Evolutionary conservation across 2,329 filamentous ascomycete genomes (phyloP).

Genomic region (Didymella lethalis): DNA sequence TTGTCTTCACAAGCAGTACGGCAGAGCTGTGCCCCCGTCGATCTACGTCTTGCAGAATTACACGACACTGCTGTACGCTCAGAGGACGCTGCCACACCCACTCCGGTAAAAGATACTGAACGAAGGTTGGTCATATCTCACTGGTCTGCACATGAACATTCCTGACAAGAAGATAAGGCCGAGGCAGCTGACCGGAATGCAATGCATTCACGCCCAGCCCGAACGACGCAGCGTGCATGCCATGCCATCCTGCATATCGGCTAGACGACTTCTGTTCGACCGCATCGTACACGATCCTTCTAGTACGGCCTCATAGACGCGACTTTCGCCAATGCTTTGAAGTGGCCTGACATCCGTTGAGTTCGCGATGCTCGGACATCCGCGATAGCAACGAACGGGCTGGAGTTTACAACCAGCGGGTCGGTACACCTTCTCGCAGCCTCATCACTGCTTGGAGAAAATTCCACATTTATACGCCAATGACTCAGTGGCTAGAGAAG

Average conservation of each 20-base stretch:
- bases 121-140: neutral
- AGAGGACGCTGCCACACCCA: neutral
- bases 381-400: neutral
- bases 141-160: neutral
- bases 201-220: constrained; percentile 28
- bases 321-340: neutral
- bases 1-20: neutral
- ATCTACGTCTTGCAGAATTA: constrained; percentile 3
- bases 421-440: constrained; percentile 9
- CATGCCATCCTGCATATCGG: constrained; percentile 1
- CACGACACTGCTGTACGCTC: neutral
- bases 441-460: neutral
- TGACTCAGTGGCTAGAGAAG: neutral
- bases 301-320: neutral
- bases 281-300: constrained; percentile 2
- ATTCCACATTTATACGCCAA: neutral
- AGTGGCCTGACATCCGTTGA: neutral
- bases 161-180: constrained; percentile 2
- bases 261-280: constrained; percentile 5
- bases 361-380: constrained; percentile 13
- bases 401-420: neutral
- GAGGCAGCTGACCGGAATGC: constrained; percentile 25
- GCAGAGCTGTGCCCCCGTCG: constrained; percentile 8
- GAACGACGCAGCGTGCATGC: constrained; percentile 1
- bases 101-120: neutral